phyloP scores from a whole-genome alignment of 495 filamentous ascomycete species.

The Peziza echinospora region DNA sequence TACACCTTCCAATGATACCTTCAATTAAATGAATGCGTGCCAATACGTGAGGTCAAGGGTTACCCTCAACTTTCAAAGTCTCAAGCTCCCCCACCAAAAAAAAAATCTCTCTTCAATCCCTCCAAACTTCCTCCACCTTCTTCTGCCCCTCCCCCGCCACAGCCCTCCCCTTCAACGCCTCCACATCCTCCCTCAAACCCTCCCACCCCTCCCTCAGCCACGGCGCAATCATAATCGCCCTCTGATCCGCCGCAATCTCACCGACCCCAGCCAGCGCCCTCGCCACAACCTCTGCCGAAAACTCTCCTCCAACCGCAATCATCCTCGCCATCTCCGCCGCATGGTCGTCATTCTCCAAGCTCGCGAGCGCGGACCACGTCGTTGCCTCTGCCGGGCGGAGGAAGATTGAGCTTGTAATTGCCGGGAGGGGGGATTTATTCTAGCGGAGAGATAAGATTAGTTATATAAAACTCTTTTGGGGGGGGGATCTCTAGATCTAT shows the following conservation, averaged over 20 bases:
- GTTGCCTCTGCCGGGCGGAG: slow-evolving; percentile 49
- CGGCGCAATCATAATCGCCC: slow-evolving; percentile 58
- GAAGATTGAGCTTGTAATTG: slow-evolving; percentile 53
- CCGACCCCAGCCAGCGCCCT: slow-evolving; percentile 57
- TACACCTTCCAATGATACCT: too few relatives aligned
- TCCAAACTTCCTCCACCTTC: too few relatives aligned
- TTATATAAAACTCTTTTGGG: too few relatives aligned
- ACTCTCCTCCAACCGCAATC: slow-evolving; percentile 32
- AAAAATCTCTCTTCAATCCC: too few relatives aligned
- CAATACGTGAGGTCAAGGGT: too few relatives aligned
- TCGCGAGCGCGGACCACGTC: slow-evolving; percentile 55
- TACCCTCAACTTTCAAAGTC: too few relatives aligned
- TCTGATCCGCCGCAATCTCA: slow-evolving; percentile 47
- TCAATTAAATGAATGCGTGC: too few relatives aligned
- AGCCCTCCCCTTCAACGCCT: too few relatives aligned
- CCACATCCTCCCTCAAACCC: slow-evolving; percentile 18
- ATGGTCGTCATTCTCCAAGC: slow-evolving; percentile 26
- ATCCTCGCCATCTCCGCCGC: slow-evolving; percentile 61
- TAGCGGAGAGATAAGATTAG: slow-evolving; percentile 9
- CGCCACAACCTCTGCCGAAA: slow-evolving; percentile 39
- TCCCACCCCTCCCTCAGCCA: slow-evolving; percentile 51
- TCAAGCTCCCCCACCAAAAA: too few relatives aligned
- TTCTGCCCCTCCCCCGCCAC: too few relatives aligned
- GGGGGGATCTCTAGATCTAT: slow-evolving; percentile 26
- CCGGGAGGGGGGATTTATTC: slow-evolving; percentile 23